phyloP scores from a whole-genome alignment of 78 protist genomes.

The Dictyostelium purpureum region DNA sequence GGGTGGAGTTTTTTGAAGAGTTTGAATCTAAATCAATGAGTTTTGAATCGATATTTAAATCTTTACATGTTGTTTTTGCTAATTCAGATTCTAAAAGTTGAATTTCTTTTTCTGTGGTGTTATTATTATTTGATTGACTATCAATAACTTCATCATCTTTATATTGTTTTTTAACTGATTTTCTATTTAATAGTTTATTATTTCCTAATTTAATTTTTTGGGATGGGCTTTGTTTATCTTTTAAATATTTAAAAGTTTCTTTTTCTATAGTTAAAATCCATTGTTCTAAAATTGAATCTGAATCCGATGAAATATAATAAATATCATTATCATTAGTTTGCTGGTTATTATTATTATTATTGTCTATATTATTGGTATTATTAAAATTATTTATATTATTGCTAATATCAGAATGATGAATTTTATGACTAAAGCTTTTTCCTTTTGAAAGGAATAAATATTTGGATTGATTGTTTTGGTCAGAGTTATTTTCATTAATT shows the following conservation, averaged over 20 bases:
- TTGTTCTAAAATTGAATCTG: background rate
- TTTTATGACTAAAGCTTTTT: slow-evolving; percentile 10
- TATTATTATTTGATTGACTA: background rate
- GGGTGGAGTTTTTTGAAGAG: background rate
- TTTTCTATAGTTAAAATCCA: slow-evolving; percentile 33
- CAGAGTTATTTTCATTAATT: slow-evolving; percentile 3
- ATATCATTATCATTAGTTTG: background rate
- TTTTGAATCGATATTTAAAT: background rate
- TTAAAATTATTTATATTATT: too few species aligned
- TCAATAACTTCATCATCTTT: slow-evolving; percentile 3
- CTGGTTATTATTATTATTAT: background rate
- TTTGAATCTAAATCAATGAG: background rate
- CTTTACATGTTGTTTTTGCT: slow-evolving; percentile 11
- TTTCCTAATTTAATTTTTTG: background rate
- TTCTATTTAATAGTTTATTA: background rate
- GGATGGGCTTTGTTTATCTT: background rate
- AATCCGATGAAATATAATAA: slow-evolving; percentile 14
- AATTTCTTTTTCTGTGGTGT: slow-evolving; percentile 1
- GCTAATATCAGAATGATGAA: background rate
- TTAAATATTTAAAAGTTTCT: slow-evolving; percentile 16
- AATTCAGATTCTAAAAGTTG: slow-evolving; percentile 26
- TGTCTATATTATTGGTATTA: background rate
- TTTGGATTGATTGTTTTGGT: background rate
- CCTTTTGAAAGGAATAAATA: slow-evolving; percentile 1
- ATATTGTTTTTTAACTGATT: background rate